Evolutionary conservation across 352 stramenopile species (phyloP), one percentile per base, ranked within the genome.

Genomic region (Globisporangium nodosum): DNA sequence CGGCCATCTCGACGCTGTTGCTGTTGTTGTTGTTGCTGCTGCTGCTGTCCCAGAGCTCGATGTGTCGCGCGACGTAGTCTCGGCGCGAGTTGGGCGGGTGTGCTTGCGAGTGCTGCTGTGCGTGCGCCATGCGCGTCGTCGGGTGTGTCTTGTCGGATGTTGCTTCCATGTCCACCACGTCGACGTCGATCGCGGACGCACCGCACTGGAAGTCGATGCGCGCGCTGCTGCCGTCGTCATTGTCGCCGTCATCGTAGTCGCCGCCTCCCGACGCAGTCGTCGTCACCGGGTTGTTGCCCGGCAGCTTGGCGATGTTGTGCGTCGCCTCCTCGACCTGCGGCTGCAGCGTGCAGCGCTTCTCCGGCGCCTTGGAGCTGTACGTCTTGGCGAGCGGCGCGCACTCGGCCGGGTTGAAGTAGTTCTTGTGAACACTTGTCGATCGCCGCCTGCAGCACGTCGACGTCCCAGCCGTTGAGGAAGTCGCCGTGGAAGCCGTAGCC

Each of bases 391-490:
- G 60, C 2, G 73, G 68, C 11, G 68, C 58, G 45, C 73, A 82
- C 56, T 82, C 68, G 6, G 65, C 73, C 15, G 66, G 61, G 61
- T 79, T 78, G 51, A 83, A 83, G 63, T 73, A 78, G 50, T 80
- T 80, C 49, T 71, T 74, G 64, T 79, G 63, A 42, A 49, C 70
- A 82, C 47, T 80, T 60, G 35, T 82, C 70, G 9, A 75, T 61
- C 0, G 73, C 73, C 50, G 58, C 68, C 46, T 79, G 73, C 18
- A 82, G 66, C 37, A 82, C 64, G 15, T 78, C 52, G 27, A 64
- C 27, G 54, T 82, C 68, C 70, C 73, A 82, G 47, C 73, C 68
- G 37, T 79, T 76, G 52, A 82, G 68, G 54, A 82, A 82, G 57
- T 79, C 73, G 13, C 73, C 73, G 60, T 82, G 73, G 58, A 82